Conservation (phyloP, 768 basidiomycete genomes). For the Nevesoporus exiguus region DNA sequence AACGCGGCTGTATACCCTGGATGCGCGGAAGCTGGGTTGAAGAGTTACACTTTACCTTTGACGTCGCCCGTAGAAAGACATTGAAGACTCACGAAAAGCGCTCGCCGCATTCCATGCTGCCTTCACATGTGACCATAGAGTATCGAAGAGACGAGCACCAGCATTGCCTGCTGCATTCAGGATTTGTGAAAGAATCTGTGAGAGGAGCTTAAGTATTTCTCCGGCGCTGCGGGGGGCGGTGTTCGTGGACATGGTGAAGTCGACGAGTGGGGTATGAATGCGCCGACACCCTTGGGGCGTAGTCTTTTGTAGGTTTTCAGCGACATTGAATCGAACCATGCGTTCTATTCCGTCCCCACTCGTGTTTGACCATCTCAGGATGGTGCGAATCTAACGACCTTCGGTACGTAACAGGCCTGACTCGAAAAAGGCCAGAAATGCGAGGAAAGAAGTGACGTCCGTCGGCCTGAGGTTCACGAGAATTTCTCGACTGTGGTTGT, state of each 20-base stretch:
- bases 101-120: neutral
- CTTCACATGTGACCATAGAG: neutral
- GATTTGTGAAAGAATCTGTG: accelerated
- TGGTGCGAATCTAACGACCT: too few relatives aligned
- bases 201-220: neutral
- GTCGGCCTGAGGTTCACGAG: too few relatives aligned
- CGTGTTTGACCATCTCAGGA: neutral
- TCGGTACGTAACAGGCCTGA: too few relatives aligned
- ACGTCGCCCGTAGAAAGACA: neutral
- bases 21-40: neutral
- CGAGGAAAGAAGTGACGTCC: too few relatives aligned
- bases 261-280: neutral
- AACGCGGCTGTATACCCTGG: accelerated
- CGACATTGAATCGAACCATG: neutral
- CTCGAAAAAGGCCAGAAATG: too few relatives aligned
- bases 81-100: conserved; percentile 1
- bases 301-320: conserved; percentile 5
- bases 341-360: neutral
- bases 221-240: neutral
- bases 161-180: accelerated
- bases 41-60: neutral
- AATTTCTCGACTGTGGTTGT: too few relatives aligned
- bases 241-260: neutral
- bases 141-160: neutral
- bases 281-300: neutral